Evolutionary conservation across 2,329 filamentous ascomycete species (phyloP).

Genomic region (Aspergillus fumigatiaffinis): DNA sequence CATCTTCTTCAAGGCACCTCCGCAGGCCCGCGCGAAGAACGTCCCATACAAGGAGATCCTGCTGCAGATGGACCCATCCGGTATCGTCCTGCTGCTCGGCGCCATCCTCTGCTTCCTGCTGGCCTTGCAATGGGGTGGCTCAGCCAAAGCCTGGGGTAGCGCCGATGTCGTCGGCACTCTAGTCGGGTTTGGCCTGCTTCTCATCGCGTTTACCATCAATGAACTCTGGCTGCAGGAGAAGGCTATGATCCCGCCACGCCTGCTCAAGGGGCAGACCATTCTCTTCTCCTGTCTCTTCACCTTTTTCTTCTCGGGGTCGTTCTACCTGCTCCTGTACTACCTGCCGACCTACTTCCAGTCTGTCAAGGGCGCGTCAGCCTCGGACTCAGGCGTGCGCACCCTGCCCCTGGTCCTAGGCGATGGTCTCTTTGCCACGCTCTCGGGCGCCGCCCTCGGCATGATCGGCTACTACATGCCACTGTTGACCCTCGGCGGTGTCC

Average conservation of each 20-base stretch:
- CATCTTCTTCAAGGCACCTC: slow-evolving; percentile 25
- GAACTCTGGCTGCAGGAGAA: slow-evolving; percentile 39
- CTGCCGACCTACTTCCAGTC: not conserved
- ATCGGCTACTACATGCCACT: not conserved
- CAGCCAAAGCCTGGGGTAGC: slow-evolving; percentile 33
- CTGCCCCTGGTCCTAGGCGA: not conserved
- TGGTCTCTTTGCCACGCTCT: not conserved
- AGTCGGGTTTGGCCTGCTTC: slow-evolving; percentile 41
- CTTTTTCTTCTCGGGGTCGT: not conserved
- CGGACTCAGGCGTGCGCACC: not conserved
- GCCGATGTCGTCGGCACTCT: slow-evolving; percentile 45
- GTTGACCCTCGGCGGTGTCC: not conserved
- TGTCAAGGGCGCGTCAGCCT: not conserved
- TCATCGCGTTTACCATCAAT: slow-evolving; percentile 30
- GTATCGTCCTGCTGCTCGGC: slow-evolving; percentile 39
- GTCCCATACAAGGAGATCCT: slow-evolving; percentile 30
- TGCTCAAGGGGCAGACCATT: slow-evolving; percentile 24
- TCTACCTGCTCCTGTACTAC: not conserved
- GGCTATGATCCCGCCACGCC: slow-evolving; percentile 37
- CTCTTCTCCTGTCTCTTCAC: not conserved
- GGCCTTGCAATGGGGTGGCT: slow-evolving; percentile 46
- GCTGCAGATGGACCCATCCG: slow-evolving; percentile 44
- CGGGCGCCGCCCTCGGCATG: not conserved
- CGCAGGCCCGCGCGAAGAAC: not conserved
- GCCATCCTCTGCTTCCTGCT: slow-evolving; percentile 41